These are phyloP conservation scores for Diaporthe vaccinii DNA, from an alignment of 2,329 filamentous ascomycete species.

Conservation along the genomic window DNA sequence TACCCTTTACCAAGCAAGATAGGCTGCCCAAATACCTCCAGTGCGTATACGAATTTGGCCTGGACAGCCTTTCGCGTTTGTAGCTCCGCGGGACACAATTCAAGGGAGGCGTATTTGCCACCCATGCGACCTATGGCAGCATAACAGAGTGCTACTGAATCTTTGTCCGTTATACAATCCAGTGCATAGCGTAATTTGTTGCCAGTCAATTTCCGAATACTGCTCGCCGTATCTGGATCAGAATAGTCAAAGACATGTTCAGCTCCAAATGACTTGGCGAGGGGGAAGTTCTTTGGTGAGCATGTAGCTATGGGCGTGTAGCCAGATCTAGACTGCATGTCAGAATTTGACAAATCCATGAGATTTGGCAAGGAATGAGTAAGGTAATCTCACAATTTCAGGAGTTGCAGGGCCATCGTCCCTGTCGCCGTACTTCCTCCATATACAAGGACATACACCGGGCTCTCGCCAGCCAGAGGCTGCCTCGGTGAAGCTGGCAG, in stretches of 20 bases:
- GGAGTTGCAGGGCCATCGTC: not conserved
- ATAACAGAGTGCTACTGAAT: not conserved
- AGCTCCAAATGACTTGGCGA: not conserved
- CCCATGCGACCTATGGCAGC: not conserved
- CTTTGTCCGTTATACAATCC: not conserved
- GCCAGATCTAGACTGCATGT: not conserved
- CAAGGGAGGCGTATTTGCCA: not conserved
- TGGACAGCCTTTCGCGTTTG: constrained; percentile 10
- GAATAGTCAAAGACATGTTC: not conserved
- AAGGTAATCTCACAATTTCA: not conserved
- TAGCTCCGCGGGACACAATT: not conserved
- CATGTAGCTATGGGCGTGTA: not conserved
- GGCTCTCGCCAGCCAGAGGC: not conserved
- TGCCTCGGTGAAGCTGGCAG: not conserved
- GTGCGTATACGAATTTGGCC: not conserved
- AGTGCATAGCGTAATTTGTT: not conserved
- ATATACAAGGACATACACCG: not conserved
- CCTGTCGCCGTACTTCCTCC: not conserved
- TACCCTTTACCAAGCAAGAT: not conserved
- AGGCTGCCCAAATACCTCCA: not conserved
- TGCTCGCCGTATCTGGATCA: not conserved
- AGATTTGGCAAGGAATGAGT: rapidly evolving
- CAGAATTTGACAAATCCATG: not conserved
- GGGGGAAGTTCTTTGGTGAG: not conserved
- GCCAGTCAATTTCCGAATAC: not conserved